A percentile compares a stretch with the other conserved stretches of the same genome.
Conservation (phyloP, 176 grass and related monocot genomes). For the Phoenix dactylifera region DNA sequence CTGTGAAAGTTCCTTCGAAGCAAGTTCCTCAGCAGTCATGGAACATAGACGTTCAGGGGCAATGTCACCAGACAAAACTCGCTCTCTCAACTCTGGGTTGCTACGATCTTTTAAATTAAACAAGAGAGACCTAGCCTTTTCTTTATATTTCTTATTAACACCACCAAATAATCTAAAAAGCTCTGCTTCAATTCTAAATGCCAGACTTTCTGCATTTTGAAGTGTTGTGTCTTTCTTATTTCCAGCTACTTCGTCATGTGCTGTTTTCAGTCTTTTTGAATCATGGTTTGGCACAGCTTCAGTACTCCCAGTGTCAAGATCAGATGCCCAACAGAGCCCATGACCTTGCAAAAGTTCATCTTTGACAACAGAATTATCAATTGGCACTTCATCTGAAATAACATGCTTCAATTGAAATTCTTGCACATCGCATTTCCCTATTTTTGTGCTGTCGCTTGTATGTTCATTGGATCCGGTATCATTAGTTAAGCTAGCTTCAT, state of each 20-base stretch:
- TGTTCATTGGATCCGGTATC: slow-evolving; percentile 17
- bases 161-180: slow-evolving; percentile 63
- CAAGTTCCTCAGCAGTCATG: slow-evolving; percentile 73
- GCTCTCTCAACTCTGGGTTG: slow-evolving; percentile 51
- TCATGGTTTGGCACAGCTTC: slow-evolving; percentile 9
- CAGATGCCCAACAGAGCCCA: slow-evolving; percentile 84
- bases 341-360: slow-evolving; percentile 96
- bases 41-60: slow-evolving; percentile 47
- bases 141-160: slow-evolving; percentile 85
- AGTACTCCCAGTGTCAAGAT: slow-evolving; percentile 28
- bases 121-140: slow-evolving; percentile 68
- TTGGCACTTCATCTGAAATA: slow-evolving; percentile 31
- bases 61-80: slow-evolving; percentile 66
- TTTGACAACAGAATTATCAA: slow-evolving; percentile 39
- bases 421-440: slow-evolving; percentile 16
- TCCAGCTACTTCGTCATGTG: slow-evolving; percentile 10
- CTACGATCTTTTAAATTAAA: slow-evolving; percentile 78
- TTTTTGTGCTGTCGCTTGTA: background rate
- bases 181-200: slow-evolving; percentile 59
- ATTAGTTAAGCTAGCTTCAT: slow-evolving; percentile 16
- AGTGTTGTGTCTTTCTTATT: slow-evolving; percentile 10
- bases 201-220: slow-evolving; percentile 36
- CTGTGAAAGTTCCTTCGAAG: slow-evolving; percentile 70
- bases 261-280: slow-evolving; percentile 24
- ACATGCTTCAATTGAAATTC: slow-evolving; percentile 17